Evolutionary conservation across 1,139 yeast genomes (phyloP), one percentile per base, ranked within the genome.

Genomic region (Pichia sp.): DNA sequence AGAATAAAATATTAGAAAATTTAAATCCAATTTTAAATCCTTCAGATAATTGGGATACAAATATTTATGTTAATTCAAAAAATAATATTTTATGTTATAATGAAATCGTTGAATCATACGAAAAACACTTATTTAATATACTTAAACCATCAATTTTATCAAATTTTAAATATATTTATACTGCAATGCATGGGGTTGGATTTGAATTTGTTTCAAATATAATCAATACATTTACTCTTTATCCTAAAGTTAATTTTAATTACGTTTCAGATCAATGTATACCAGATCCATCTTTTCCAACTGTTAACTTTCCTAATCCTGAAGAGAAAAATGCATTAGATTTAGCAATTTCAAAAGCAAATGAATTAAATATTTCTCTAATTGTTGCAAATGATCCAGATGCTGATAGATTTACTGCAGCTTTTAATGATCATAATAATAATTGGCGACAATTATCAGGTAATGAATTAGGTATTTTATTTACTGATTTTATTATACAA

Each of bases 131-230:
- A 3, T 50, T 57, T 1, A 25, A 52, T 0, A 60, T 65, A 16
- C 56, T 78, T 39, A 54, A 67, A 10, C 46, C 39, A 4, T 28
- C 33, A 4, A 20, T 43, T 43, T 16, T 56, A 41, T 23, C 42
- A 45, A 43, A 49, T 24, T 67, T 71, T 51, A 66, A 66, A 46
- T 81, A 84, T 54, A 86, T 87, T 2, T 92, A 90, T 59, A 90
- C 97, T 0, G 95, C 97, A 16, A 81, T 92, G 82, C 97, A 92
- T 63, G 98, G 97, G 3, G 95, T 90, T 11, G 97, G 98, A 0
- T 65, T 71, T 36, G 78, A 75, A 45, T 70, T 75, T 37, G 72
- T 73, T 30, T 57, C 59, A 9, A 54, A 59, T 24, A 52, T 60
- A 5, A 52, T 60, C 37, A 26, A 43, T 6, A 11, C 25, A 8